A percentile compares a stretch with the other conserved stretches of the same genome.
phyloP scores from a whole-genome alignment of 768 basidiomycete genomes.

The Russula griseocarnosa region DNA sequence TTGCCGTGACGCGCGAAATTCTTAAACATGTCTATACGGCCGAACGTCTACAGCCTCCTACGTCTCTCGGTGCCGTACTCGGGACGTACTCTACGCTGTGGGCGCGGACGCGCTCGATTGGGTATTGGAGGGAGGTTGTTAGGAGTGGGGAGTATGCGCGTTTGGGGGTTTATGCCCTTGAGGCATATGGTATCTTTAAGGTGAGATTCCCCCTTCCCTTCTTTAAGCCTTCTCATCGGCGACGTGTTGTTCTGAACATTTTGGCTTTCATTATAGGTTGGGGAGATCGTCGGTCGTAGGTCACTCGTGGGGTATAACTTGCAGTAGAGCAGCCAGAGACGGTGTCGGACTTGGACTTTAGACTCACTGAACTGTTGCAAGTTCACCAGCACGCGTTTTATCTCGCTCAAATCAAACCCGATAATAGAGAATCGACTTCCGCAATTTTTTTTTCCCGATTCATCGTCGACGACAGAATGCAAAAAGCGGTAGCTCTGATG shows the following conservation, averaged over 20 bases:
- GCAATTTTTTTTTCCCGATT: not conserved
- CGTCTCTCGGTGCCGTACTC: conserved; percentile 48
- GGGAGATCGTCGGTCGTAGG: conserved; percentile 82
- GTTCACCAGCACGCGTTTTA: not conserved
- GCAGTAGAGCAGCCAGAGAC: conserved; percentile 23
- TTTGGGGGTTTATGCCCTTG: conserved; percentile 70
- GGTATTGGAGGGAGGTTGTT: conserved; percentile 59
- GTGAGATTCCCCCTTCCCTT: conserved; percentile 38
- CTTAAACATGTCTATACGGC: conserved; percentile 51
- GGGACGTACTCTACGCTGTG: conserved; percentile 63
- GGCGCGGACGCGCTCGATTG: conserved; percentile 51
- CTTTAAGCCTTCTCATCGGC: not conserved
- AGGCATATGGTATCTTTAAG: conserved; percentile 90
- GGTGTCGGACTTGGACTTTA: not conserved
- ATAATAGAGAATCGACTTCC: conserved; percentile 1
- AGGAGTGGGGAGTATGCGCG: conserved; percentile 62
- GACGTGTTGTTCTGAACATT: not conserved
- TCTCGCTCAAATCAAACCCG: not conserved
- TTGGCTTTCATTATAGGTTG: conserved; percentile 50
- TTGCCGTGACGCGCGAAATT: conserved; percentile 70
- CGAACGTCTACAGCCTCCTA: conserved; percentile 62
- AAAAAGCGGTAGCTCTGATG: not conserved
- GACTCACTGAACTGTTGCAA: not conserved
- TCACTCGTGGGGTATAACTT: conserved; percentile 75
- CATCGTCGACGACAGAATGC: not conserved